Percentiles rank a stretch among this genome's conserved stretches.
These are phyloP conservation scores for Mucor circinelloides DNA, from an alignment of 371 early-diverging fungal species.

Conservation along the genomic window DNA sequence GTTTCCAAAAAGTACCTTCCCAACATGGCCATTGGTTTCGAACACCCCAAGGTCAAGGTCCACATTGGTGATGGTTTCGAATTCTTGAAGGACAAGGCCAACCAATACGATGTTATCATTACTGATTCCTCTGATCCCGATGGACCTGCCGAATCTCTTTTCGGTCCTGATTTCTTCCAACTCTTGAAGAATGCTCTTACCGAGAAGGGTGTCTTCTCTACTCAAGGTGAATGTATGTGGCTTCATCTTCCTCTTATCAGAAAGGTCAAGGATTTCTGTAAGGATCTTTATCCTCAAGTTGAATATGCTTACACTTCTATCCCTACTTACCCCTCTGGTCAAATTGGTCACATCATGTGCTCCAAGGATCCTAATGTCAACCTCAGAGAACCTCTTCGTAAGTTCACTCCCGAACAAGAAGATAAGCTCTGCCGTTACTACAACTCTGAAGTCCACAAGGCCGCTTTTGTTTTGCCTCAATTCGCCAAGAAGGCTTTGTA, in stretches of 20 bases:
- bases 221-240: slow-evolving; percentile 99
- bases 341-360: slow-evolving; percentile 94
- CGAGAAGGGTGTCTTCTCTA: slow-evolving; percentile 89
- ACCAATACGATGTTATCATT: slow-evolving; percentile 95
- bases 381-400: slow-evolving; percentile 79
- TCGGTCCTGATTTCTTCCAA: slow-evolving; percentile 88
- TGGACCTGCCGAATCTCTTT: slow-evolving; percentile 95
- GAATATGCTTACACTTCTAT: slow-evolving; percentile 93
- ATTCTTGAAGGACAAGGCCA: slow-evolving; percentile 85
- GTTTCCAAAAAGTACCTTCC: slow-evolving; percentile 93
- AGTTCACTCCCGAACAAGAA: slow-evolving; percentile 80
- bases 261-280: slow-evolving; percentile 78
- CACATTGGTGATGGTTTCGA: slow-evolving; percentile 95
- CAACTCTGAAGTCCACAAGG: slow-evolving; percentile 91
- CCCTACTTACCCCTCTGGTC: slow-evolving; percentile 97
- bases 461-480: slow-evolving; percentile 91
- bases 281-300: slow-evolving; percentile 83
- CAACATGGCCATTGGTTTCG: slow-evolving; percentile 90
- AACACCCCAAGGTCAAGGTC: slow-evolving; percentile 92
- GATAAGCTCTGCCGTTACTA: slow-evolving; percentile 86
- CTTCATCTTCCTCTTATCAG: slow-evolving; percentile 91
- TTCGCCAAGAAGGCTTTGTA: slow-evolving; percentile 72
- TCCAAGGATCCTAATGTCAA: slow-evolving; percentile 76
- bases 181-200: slow-evolving; percentile 91
- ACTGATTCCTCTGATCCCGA: slow-evolving; percentile 98